These are phyloP conservation scores for Talaromyces sp. DNA, from an alignment of 2,329 filamentous ascomycete genomes.

Conservation along the genomic window DNA sequence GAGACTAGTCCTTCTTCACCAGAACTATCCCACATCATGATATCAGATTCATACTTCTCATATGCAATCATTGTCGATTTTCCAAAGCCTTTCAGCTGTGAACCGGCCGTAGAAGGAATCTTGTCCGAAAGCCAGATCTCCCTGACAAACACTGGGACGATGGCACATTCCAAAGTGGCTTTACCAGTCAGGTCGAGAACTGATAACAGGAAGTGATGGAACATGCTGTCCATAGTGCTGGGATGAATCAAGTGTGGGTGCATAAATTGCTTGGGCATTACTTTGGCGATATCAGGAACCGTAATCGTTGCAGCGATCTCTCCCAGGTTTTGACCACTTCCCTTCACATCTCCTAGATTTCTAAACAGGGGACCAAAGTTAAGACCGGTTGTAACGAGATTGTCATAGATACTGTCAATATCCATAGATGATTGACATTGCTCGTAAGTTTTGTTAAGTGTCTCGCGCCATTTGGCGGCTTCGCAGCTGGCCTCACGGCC, in stretches of 20 bases:
- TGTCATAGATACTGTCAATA: conserved; percentile 25
- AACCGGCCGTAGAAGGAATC: conserved; percentile 21
- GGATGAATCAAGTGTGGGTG: conserved; percentile 37
- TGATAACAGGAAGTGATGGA: conserved; percentile 29
- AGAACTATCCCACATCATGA: conserved; percentile 23
- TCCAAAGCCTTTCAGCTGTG: conserved; percentile 27
- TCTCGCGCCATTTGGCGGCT: conserved; percentile 16
- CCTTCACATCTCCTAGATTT: conserved; percentile 26
- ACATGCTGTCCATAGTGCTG: conserved; percentile 34
- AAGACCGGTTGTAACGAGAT: conserved; percentile 28
- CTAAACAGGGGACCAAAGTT: conserved; percentile 31
- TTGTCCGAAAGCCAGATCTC: conserved; percentile 33
- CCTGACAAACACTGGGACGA: conserved; percentile 31
- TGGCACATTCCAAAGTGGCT: conserved; percentile 23
- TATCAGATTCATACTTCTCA: conserved; percentile 22
- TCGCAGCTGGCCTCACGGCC: conserved; percentile 25
- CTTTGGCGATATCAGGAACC: conserved; percentile 27
- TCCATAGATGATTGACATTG: conserved; percentile 24
- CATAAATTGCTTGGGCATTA: conserved; percentile 34
- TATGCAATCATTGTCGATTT: conserved; percentile 22
- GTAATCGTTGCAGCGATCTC: conserved; percentile 25
- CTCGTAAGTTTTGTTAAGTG: conserved; percentile 18
- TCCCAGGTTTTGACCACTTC: conserved; percentile 21
- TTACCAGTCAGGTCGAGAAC: conserved; percentile 25
- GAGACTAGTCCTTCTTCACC: conserved; percentile 19